phyloP scores from a whole-genome alignment of 2,329 filamentous ascomycete species.

The Arthrobotrys conoides region DNA sequence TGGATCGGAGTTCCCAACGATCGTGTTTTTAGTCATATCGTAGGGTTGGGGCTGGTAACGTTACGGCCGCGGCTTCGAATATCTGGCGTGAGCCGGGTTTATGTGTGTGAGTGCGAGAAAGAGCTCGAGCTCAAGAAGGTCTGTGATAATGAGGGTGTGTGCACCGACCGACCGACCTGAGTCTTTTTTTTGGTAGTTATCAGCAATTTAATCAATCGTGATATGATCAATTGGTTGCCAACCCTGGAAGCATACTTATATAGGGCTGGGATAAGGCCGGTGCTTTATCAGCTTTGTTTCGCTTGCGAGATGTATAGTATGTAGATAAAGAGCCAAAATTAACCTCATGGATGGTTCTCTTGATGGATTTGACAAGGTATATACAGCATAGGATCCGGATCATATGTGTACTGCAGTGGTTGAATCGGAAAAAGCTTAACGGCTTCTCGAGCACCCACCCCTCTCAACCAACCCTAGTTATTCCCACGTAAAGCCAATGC shows the following conservation, averaged over 20 bases:
- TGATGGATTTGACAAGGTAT: slow-evolving; percentile 13
- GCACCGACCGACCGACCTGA: slow-evolving; percentile 24
- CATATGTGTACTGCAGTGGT: slow-evolving; percentile 16
- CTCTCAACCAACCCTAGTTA: slow-evolving; percentile 18
- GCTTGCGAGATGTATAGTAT: slow-evolving; percentile 10
- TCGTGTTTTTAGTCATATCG: slow-evolving; percentile 32
- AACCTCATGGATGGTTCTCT: slow-evolving; percentile 13
- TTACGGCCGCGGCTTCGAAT: too few species aligned
- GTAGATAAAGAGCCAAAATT: slow-evolving; percentile 33
- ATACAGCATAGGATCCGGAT: too few species aligned
- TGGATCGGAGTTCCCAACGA: slow-evolving; percentile 44
- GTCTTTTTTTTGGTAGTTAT: slow-evolving; percentile 35
- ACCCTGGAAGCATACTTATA: slow-evolving; percentile 34
- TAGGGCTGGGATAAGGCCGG: slow-evolving; percentile 12
- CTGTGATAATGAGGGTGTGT: slow-evolving; percentile 10
- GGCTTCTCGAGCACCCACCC: not conserved
- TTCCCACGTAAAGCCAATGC: slow-evolving; percentile 38
- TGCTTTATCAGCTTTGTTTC: slow-evolving; percentile 52
- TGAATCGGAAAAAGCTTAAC: slow-evolving; percentile 32
- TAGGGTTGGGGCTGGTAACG: slow-evolving; percentile 14
- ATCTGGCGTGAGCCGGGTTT: slow-evolving; percentile 10
- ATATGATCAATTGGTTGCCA: slow-evolving; percentile 50
- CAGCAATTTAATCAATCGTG: slow-evolving; percentile 49
- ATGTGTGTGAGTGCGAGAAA: slow-evolving; percentile 6
- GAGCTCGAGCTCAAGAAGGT: slow-evolving; percentile 22